phyloP scores from a whole-genome alignment of 169 alveolate species.

The Perkinsus olseni region DNA sequence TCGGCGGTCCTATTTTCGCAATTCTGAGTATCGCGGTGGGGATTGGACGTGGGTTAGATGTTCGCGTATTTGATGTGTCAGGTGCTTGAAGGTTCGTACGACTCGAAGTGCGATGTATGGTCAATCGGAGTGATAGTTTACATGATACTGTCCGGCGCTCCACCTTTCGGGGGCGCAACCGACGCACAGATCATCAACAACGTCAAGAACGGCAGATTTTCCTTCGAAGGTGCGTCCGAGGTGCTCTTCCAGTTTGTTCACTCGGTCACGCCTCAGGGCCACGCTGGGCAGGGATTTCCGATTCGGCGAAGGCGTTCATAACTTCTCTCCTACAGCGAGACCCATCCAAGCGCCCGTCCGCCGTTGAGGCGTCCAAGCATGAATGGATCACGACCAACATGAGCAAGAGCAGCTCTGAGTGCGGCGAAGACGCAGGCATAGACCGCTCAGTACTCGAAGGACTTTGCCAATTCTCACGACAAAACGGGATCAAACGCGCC shows the following conservation, averaged over 20 bases:
- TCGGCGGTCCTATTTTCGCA: neutral
- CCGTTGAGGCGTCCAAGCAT: slow-evolving; percentile 58
- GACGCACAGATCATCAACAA: slow-evolving; percentile 56
- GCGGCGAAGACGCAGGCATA: neutral
- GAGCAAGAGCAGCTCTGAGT: neutral
- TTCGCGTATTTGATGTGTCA: neutral
- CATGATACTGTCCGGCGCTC: slow-evolving; percentile 52
- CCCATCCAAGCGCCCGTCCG: slow-evolving; percentile 54
- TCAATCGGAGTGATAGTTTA: slow-evolving; percentile 44
- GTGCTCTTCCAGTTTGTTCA: neutral
- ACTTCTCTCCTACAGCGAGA: slow-evolving; percentile 39
- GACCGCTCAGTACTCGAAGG: neutral
- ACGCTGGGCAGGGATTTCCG: slow-evolving; percentile 45
- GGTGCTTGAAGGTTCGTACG: slow-evolving; percentile 22
- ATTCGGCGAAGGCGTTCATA: slow-evolving; percentile 51
- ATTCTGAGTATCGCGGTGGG: too few species aligned
- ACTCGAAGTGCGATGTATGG: slow-evolving; percentile 41
- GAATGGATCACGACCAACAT: slow-evolving; percentile 48
- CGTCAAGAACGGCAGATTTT: slow-evolving; percentile 42
- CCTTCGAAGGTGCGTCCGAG: neutral
- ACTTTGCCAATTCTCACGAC: neutral
- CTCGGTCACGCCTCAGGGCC: neutral
- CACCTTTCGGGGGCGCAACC: slow-evolving; percentile 72
- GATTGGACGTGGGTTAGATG: too few species aligned
- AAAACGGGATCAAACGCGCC: slow-evolving; percentile 9